Conservation (phyloP, 257 asterid genomes). For the Henckelia pumila region DNA sequence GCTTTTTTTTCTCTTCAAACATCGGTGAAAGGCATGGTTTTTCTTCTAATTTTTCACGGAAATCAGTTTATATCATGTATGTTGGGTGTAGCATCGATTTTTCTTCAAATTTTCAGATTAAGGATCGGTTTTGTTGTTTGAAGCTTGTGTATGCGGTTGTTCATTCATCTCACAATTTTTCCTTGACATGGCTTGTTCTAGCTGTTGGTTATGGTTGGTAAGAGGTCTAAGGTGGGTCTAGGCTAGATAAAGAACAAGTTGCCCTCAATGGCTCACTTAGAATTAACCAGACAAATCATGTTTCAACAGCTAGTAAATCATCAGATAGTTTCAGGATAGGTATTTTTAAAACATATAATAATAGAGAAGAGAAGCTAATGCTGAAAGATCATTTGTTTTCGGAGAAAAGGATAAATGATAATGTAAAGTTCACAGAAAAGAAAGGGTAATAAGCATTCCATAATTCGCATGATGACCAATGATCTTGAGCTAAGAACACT, state of each 20-base stretch:
- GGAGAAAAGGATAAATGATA: not conserved
- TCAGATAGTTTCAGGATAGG: not conserved
- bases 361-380: not conserved
- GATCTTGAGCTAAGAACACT: not conserved
- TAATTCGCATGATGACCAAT: not conserved
- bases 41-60: too few species aligned
- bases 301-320: not conserved
- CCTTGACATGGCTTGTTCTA: too few species aligned
- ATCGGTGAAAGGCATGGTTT: too few species aligned
- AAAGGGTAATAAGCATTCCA: not conserved
- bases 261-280: not conserved
- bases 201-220: too few species aligned
- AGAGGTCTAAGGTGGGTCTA: too few species aligned
- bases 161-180: too few species aligned
- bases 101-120: too few species aligned
- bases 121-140: too few species aligned
- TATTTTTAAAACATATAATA: constrained; percentile 6
- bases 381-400: not conserved
- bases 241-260: not conserved
- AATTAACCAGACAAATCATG: not conserved
- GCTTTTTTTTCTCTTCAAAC: too few species aligned
- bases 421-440: not conserved
- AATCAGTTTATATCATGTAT: too few species aligned
- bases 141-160: too few species aligned
- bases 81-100: too few species aligned